A percentile compares a stretch with the other conserved stretches of the same genome.
phyloP scores from a whole-genome alignment of 345 rosid species.

The Luvunga scandens region DNA sequence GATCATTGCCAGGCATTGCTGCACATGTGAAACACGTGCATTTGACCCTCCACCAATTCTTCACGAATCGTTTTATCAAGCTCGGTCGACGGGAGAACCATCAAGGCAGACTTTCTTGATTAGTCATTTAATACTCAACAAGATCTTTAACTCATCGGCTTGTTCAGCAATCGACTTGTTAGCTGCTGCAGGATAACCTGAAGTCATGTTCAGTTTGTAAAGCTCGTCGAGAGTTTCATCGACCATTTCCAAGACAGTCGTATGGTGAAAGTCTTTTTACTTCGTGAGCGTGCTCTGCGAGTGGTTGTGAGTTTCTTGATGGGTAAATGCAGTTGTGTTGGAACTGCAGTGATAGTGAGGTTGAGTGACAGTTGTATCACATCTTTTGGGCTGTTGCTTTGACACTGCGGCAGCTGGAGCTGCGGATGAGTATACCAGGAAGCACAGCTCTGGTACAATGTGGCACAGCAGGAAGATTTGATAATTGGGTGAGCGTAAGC shows the following conservation, averaged over 20 bases:
- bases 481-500: conserved; percentile 27
- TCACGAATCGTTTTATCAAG: conserved; percentile 34
- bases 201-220: conserved; percentile 28
- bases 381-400: conserved; percentile 41
- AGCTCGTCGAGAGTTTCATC: conserved; percentile 62
- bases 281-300: conserved; percentile 24
- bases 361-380: conserved; percentile 55
- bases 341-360: conserved; percentile 43
- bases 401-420: conserved; percentile 14
- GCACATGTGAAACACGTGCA: conserved; percentile 29
- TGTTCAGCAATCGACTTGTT: conserved; percentile 24
- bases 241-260: conserved; percentile 52
- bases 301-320: conserved; percentile 38
- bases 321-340: conserved; percentile 42
- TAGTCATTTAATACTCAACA: conserved; percentile 59
- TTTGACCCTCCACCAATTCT: conserved; percentile 29
- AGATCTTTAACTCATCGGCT: conserved; percentile 42
- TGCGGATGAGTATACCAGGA: conserved; percentile 43
- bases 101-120: conserved; percentile 64
- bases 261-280: conserved; percentile 52
- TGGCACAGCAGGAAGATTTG: conserved; percentile 51
- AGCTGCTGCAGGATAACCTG: conserved; percentile 22
- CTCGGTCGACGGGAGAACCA: conserved; percentile 47
- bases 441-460: conserved; percentile 55
- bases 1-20: conserved; percentile 51